These are phyloP conservation scores for Vitis hybrid DNA, from an alignment of 177 flowering plant species.

Conservation along the genomic window DNA sequence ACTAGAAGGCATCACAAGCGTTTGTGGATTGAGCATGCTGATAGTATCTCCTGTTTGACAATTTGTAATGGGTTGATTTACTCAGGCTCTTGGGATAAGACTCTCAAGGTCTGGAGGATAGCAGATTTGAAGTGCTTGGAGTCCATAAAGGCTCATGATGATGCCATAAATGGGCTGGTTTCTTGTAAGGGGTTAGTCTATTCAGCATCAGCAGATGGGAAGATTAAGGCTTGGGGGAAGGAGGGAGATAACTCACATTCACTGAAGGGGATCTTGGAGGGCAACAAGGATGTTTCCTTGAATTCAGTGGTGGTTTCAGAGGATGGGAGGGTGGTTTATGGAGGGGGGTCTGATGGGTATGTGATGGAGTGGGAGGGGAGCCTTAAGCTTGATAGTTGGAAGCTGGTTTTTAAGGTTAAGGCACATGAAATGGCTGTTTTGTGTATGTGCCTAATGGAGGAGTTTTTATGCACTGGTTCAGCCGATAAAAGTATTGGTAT, in stretches of 20 bases:
- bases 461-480: conserved; percentile 80
- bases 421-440: conserved; percentile 83
- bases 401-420: conserved; percentile 53
- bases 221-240: conserved; percentile 77
- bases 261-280: conserved; percentile 60
- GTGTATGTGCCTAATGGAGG: conserved; percentile 68
- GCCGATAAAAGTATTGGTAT: conserved; percentile 81
- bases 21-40: conserved; percentile 95
- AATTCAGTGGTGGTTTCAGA: conserved; percentile 67
- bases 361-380: conserved; percentile 76
- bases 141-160: conserved; percentile 91
- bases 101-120: conserved; percentile 80
- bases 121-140: conserved; percentile 86
- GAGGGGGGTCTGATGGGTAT: conserved; percentile 87
- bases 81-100: conserved; percentile 97
- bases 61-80: conserved; percentile 63
- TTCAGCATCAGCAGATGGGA: conserved; percentile 94
- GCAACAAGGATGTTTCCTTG: conserved; percentile 78
- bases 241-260: conserved; percentile 37
- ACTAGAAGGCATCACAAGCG: conserved; percentile 67
- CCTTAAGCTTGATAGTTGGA: conserved; percentile 40
- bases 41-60: conserved; percentile 84
- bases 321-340: conserved; percentile 68
- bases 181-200: conserved; percentile 59
- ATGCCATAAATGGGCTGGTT: conserved; percentile 75